Conservation (phyloP, 495 filamentous ascomycete species). For the Choiromyces venosus region DNA sequence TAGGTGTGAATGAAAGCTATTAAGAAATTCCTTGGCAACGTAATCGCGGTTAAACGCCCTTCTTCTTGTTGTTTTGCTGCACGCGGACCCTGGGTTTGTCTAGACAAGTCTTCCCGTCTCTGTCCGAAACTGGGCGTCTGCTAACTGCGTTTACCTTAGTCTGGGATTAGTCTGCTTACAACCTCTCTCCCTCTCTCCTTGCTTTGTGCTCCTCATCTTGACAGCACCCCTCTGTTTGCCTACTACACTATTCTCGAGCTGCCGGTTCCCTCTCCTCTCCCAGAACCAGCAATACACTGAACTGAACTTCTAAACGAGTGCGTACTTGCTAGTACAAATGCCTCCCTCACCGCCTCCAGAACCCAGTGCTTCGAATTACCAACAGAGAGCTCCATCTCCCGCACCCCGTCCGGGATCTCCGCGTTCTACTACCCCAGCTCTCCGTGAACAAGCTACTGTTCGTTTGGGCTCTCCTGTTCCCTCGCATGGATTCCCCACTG, state of each 20-base stretch:
- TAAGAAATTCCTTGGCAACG: background rate
- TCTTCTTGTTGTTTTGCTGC: background rate
- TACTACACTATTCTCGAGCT: background rate
- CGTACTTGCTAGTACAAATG: background rate
- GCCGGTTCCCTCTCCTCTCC: background rate
- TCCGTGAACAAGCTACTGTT: constrained; percentile 33
- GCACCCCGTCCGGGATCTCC: constrained; percentile 25
- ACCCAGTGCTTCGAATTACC: constrained; percentile 28
- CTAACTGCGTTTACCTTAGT: background rate
- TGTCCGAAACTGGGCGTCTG: background rate
- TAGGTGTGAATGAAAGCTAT: background rate
- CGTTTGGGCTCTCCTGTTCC: constrained; percentile 39
- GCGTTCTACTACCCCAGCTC: constrained; percentile 22
- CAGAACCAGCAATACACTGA: background rate
- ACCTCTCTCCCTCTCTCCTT: background rate
- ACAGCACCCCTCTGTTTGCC: background rate
- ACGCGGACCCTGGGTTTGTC: background rate
- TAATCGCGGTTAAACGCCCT: background rate
- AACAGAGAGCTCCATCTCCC: constrained; percentile 21
- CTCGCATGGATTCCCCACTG: constrained; percentile 27
- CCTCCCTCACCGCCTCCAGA: constrained; percentile 16
- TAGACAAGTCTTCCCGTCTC: background rate
- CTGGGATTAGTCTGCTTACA: background rate
- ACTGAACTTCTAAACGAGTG: background rate
- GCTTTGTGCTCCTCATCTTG: background rate